Conservation (phyloP, 2,329 filamentous ascomycete genomes). For the Myotisia sp. region DNA sequence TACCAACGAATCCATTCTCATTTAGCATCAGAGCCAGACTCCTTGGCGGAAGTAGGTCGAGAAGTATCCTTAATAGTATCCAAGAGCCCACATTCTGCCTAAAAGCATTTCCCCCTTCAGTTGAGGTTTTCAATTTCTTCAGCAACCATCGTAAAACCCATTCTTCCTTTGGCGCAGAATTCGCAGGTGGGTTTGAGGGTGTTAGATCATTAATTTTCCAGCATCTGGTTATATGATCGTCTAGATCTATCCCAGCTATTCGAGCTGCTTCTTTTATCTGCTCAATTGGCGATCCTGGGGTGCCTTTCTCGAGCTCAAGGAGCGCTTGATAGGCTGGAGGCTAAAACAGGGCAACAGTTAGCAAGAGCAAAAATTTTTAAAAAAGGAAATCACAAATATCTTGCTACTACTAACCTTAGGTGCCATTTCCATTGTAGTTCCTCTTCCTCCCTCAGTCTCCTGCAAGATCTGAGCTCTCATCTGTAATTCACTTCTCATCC, state of each 20-base stretch:
- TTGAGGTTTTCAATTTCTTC: constrained; percentile 40
- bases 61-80: constrained; percentile 46
- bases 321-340: constrained; percentile 30
- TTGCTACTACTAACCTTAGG: too few relatives aligned
- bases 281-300: constrained; percentile 21
- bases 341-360: constrained; percentile 14
- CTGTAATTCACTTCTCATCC: too few relatives aligned
- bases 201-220: not conserved
- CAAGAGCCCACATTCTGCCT: constrained; percentile 35
- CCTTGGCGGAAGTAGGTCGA: constrained; percentile 55
- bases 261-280: constrained; percentile 31
- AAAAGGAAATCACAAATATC: not conserved
- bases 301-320: constrained; percentile 32
- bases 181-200: not conserved
- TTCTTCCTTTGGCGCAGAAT: constrained; percentile 39
- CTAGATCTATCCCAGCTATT: constrained; percentile 29
- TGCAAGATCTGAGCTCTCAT: too few relatives aligned
- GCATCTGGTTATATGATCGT: constrained; percentile 15
- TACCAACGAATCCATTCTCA: constrained; percentile 51
- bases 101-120: constrained; percentile 24
- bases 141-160: constrained; percentile 55
- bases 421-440: not conserved
- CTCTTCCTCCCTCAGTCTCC: too few relatives aligned
- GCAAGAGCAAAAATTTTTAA: constrained; percentile 12
- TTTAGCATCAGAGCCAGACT: constrained; percentile 57